Conservation (phyloP, 1,284 basidiomycete species). For the Trichosporon sp. region DNA sequence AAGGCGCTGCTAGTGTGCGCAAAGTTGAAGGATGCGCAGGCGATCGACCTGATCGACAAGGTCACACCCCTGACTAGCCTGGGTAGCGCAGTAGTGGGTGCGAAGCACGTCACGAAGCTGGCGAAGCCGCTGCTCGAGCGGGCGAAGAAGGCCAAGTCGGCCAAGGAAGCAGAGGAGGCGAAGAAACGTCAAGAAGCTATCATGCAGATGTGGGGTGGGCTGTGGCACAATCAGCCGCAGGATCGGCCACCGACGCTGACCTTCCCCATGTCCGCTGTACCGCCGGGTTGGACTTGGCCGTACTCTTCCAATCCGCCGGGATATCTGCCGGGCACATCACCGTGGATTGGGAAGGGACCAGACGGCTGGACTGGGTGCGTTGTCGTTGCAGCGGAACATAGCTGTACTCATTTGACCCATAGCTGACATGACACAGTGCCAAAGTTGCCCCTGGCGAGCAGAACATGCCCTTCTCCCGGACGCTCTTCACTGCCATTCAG, state of each 20-base stretch:
- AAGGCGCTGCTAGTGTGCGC: constrained; percentile 34
- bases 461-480: background rate
- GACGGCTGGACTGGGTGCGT: constrained; percentile 13
- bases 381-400: background rate
- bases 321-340: background rate
- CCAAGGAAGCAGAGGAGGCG: constrained; percentile 28
- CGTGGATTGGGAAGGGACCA: constrained; percentile 4
- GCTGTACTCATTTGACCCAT: background rate
- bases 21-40: constrained; percentile 22
- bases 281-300: background rate
- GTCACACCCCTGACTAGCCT: constrained; percentile 24
- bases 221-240: constrained; percentile 9
- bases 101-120: constrained; percentile 27
- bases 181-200: constrained; percentile 32
- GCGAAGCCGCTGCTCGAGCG: constrained; percentile 31
- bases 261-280: background rate
- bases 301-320: constrained; percentile 7
- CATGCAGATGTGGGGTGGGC: constrained; percentile 14
- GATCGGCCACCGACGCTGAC: background rate
- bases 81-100: constrained; percentile 22
- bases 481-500: background rate
- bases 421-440: background rate
- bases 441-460: background rate
- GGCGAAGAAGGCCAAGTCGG: constrained; percentile 19
- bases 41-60: constrained; percentile 25